Evolutionary conservation across 1,284 basidiomycete genomes (phyloP).

Genomic region (Irpex rosettiformis): DNA sequence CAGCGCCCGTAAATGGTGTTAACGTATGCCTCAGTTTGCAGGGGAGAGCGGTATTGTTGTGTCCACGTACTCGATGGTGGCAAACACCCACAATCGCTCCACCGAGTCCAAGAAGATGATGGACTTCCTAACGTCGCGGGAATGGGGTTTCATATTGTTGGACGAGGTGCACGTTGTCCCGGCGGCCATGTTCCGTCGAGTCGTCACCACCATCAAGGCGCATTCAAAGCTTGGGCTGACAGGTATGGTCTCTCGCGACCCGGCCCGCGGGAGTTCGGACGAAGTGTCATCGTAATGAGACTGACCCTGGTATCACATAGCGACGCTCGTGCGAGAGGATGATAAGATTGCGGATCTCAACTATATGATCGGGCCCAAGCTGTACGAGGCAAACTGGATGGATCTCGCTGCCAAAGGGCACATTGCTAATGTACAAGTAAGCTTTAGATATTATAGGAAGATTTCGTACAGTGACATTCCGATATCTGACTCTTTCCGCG

Average conservation of each 20-base stretch:
- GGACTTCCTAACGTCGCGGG: constrained; percentile 92
- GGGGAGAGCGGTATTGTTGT: constrained; percentile 95
- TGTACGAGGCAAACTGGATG: constrained; percentile 99
- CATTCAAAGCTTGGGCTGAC: constrained; percentile 96
- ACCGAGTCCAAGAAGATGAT: constrained; percentile 99
- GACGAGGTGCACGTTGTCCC: constrained; percentile 98
- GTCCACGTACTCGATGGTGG: constrained; percentile 98
- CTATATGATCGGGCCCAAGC: constrained; percentile 98
- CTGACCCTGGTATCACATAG: constrained; percentile 34
- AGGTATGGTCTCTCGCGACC: constrained; percentile 42
- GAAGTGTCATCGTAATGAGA: not conserved
- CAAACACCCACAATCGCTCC: constrained; percentile 93
- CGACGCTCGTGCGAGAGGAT: constrained; percentile 97
- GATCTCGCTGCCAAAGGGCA: constrained; percentile 99
- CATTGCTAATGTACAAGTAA: constrained; percentile 97
- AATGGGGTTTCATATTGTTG: constrained; percentile 94
- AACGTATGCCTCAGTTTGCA: constrained; percentile 60
- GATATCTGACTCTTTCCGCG: not conserved
- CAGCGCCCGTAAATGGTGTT: constrained; percentile 2
- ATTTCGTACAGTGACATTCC: not conserved
- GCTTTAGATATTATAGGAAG: constrained; percentile 19
- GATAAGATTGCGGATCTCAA: constrained; percentile 99
- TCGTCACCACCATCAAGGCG: constrained; percentile 95
- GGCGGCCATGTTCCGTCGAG: constrained; percentile 94
- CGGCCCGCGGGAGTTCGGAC: constrained; percentile 5